Evolutionary conservation across 106 monocot genomes (phyloP).

Genomic region (Dactylorhiza incarnata): DNA sequence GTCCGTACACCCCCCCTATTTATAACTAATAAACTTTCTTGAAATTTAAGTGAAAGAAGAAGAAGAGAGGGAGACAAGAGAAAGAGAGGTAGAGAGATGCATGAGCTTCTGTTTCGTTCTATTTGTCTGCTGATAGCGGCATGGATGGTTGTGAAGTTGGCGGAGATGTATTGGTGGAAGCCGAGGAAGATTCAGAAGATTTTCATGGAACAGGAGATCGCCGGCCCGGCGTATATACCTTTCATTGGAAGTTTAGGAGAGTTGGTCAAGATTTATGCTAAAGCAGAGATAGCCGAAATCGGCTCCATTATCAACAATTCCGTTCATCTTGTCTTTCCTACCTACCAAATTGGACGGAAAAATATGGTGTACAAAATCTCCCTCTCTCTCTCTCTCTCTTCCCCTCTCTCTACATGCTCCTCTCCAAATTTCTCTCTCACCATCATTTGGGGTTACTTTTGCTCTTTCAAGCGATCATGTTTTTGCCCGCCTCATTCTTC

Average conservation of each 20-base stretch:
- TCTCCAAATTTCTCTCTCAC: too few relatives aligned
- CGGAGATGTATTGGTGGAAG: neutral
- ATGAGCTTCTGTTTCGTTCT: neutral
- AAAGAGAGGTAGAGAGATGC: neutral
- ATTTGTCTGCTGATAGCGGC: neutral
- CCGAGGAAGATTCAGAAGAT: constrained; percentile 10
- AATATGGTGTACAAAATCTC: constrained; percentile 11
- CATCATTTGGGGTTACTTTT: too few relatives aligned
- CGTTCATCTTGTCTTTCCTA: neutral
- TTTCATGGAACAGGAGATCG: constrained; percentile 2
- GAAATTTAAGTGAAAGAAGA: too few relatives aligned
- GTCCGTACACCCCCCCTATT: too few relatives aligned
- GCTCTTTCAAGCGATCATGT: too few relatives aligned
- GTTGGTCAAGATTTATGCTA: constrained; percentile 9
- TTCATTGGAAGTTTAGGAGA: constrained; percentile 10
- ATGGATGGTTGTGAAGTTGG: neutral
- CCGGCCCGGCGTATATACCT: constrained; percentile 2
- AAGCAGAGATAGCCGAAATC: too few relatives aligned
- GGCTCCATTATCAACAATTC: neutral
- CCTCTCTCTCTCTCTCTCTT: too few relatives aligned
- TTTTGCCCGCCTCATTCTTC: too few relatives aligned
- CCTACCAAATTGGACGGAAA: constrained; percentile 4
- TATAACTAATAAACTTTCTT: too few relatives aligned
- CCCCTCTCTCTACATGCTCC: too few relatives aligned
- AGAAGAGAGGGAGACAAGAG: too few relatives aligned